A percentile compares a stretch with the other conserved stretches of the same genome.
Conservation (phyloP, 257 asterid species). For the Henckelia pumila region DNA sequence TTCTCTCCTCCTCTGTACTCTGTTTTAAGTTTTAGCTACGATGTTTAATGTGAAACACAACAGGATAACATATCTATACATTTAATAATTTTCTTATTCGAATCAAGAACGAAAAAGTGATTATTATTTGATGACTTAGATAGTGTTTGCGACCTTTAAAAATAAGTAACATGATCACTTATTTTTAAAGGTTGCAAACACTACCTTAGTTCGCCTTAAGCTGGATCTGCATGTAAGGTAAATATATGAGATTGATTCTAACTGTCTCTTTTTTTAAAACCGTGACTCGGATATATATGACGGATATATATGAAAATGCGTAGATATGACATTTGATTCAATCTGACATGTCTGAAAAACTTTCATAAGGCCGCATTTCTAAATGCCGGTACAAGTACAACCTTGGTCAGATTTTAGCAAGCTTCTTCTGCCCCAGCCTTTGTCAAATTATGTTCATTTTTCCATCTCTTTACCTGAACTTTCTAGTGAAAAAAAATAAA, state of each 20-base stretch:
- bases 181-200: too few species aligned
- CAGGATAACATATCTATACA: not conserved
- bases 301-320: not conserved
- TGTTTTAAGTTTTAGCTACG: not conserved
- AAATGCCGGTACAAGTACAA: not conserved
- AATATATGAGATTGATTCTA: not conserved
- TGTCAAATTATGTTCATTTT: not conserved
- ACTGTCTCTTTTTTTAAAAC: not conserved
- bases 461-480: too few species aligned
- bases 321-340: not conserved
- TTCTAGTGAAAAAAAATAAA: too few species aligned
- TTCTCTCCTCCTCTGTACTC: too few species aligned
- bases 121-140: not conserved
- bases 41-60: not conserved
- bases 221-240: not conserved
- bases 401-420: not conserved
- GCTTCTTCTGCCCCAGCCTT: not conserved
- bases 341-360: not conserved
- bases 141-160: too few species aligned
- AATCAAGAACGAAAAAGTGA: too few species aligned
- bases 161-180: too few species aligned
- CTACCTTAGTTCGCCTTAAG: not conserved
- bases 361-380: not conserved
- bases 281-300: not conserved
- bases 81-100: too few species aligned